Evolutionary conservation across 208 protist species (phyloP).

Genomic region (Naegleria fowleri): DNA sequence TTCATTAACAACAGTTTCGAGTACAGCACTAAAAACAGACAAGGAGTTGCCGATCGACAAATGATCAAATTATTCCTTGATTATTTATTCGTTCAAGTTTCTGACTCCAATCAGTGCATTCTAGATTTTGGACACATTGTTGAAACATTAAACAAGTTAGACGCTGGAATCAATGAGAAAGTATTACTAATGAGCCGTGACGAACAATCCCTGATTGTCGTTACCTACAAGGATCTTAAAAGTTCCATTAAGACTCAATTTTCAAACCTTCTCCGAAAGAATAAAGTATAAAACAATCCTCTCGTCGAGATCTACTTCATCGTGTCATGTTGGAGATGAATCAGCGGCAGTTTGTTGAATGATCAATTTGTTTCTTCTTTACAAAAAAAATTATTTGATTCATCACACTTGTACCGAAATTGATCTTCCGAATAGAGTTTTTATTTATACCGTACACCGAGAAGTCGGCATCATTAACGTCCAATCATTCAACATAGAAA

Average conservation of each 20-base stretch:
- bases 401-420: too few species aligned
- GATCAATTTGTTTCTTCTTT: too few species aligned
- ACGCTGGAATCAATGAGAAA: slow-evolving; percentile 81
- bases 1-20: too few species aligned
- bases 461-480: too few species aligned
- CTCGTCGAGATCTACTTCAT: too few species aligned
- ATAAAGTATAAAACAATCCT: not conserved
- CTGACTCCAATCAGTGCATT: slow-evolving; percentile 74
- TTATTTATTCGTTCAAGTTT: slow-evolving; percentile 90
- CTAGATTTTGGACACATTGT: slow-evolving; percentile 87
- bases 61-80: slow-evolving; percentile 87
- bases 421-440: too few species aligned
- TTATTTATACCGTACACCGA: too few species aligned
- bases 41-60: not conserved
- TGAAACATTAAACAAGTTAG: slow-evolving; percentile 92
- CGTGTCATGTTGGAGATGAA: too few species aligned
- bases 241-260: not conserved
- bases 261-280: not conserved
- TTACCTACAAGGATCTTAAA: slow-evolving; percentile 8
- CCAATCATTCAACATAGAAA: too few species aligned
- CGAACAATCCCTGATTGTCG: slow-evolving; percentile 38
- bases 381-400: too few species aligned
- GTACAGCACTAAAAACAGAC: slow-evolving; percentile 48
- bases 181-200: slow-evolving; percentile 83
- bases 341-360: too few species aligned